Evolutionary conservation across 495 filamentous ascomycete species (phyloP).

Genomic region (Penicillium mononematosum): DNA sequence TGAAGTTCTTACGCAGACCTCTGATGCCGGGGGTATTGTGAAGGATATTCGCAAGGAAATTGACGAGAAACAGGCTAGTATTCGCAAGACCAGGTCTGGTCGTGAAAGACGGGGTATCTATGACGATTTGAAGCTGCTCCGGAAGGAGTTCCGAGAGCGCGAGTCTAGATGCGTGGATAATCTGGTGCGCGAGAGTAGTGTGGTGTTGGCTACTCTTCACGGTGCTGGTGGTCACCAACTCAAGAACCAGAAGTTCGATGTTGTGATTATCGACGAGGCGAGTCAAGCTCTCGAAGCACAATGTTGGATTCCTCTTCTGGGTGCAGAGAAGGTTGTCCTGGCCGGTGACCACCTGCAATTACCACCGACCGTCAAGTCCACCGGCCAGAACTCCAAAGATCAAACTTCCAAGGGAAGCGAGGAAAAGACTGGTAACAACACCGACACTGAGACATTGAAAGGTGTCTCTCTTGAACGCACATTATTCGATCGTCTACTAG

Average conservation of each 20-base stretch:
- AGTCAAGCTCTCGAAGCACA: slow-evolving; percentile 95
- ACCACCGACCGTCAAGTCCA: slow-evolving; percentile 88
- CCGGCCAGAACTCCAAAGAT: slow-evolving; percentile 24
- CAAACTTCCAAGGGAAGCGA: slow-evolving; percentile 22
- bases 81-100: slow-evolving; percentile 81
- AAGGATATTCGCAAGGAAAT: slow-evolving; percentile 89
- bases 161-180: slow-evolving; percentile 77
- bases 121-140: slow-evolving; percentile 74
- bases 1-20: slow-evolving; percentile 88
- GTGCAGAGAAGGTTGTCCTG: slow-evolving; percentile 79
- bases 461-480: slow-evolving; percentile 72
- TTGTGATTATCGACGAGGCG: slow-evolving; percentile 93
- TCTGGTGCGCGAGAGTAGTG: slow-evolving; percentile 72
- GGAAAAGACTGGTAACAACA: slow-evolving; percentile 18
- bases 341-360: slow-evolving; percentile 94
- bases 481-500: slow-evolving; percentile 84
- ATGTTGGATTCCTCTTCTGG: slow-evolving; percentile 91
- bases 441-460: slow-evolving; percentile 31
- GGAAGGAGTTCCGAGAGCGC: slow-evolving; percentile 84
- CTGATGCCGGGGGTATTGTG: slow-evolving; percentile 87
- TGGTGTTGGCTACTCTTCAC: slow-evolving; percentile 90
- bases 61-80: slow-evolving; percentile 84
- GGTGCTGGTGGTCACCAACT: slow-evolving; percentile 87
- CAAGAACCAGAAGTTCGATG: slow-evolving; percentile 79
- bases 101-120: slow-evolving; percentile 81